Evolutionary conservation across 176 grass and related monocot genomes (phyloP), one percentile per base, ranked within the genome.

Genomic region (Oryza glaberrima): DNA sequence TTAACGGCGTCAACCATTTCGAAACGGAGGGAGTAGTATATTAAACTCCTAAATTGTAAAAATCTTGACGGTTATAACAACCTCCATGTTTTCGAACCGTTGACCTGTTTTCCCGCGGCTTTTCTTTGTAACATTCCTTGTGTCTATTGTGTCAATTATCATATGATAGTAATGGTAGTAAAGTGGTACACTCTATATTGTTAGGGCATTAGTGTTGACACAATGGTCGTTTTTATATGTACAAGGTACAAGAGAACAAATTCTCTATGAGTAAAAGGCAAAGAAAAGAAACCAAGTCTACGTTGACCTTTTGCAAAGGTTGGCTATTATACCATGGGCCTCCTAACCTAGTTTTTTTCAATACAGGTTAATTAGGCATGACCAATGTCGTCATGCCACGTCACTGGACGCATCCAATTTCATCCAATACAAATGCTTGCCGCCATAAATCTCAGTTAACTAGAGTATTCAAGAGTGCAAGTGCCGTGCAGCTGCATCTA

Each of bases 401-500:
- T 4, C 77, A 70, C n/a, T 28, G 11, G 8, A 44, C 7, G 69
- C 41, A 54, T 16, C 58, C 58, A 63, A 11, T 63, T 52, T 63
- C 20, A 17, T 20, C 43, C 44, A 70, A 84, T n/a, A 35, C 60
- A 49, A 48, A 75, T 19, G 44, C 68, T 88, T 46, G 48, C 38
- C 70, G 76, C 40, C 70, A 64, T 41, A 76, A 76, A 70, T 49
- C 22, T 26, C n/a, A 51, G 11, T 34, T 70, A 41, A 67, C 65
- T 52, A 25, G 34, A 56, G 61, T 82, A 78, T 78, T 44, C 8
- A 56, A 32, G 70, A 82, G 54, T 6, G 46, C 56, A 67, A 72
- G 80, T 73, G 75, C 32, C 74, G 80, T 88, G 80, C 74, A 88
- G 34, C 73, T 73, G 72, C 40, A 72, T 20, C 14, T 78, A 54